A percentile compares a stretch with the other conserved stretches of the same genome.
Conservation (phyloP, 2,329 filamentous ascomycete species). For the Trichoderma polysporum region DNA sequence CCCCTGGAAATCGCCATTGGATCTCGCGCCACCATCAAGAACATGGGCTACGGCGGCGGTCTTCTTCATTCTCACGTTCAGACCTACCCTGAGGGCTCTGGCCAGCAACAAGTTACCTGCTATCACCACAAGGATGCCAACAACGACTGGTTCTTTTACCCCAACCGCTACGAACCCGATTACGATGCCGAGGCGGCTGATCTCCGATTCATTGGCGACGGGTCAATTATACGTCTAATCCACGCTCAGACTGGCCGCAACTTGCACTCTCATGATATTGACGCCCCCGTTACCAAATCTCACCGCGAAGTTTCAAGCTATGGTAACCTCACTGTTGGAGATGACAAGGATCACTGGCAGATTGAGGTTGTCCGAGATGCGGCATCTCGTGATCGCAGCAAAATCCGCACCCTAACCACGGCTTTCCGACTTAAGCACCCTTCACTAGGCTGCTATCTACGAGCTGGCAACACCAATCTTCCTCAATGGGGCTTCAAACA, state of each 20-base stretch:
- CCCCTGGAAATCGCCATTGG: constrained; percentile 89
- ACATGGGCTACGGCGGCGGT: constrained; percentile 98
- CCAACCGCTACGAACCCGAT: constrained; percentile 74
- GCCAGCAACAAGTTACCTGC: constrained; percentile 95
- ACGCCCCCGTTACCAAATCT: constrained; percentile 83
- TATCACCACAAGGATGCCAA: constrained; percentile 99
- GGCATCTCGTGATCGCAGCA: constrained; percentile 79
- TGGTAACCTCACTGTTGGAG: constrained; percentile 90
- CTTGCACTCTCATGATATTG: constrained; percentile 88
- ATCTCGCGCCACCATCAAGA: constrained; percentile 90
- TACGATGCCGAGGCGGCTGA: constrained; percentile 67
- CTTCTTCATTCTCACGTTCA: constrained; percentile 95
- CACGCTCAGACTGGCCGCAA: constrained; percentile 96
- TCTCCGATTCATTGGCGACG: constrained; percentile 75
- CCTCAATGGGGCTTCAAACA: constrained; percentile 99
- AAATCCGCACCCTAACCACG: constrained; percentile 86
- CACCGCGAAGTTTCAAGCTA: constrained; percentile 95
- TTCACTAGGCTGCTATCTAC: constrained; percentile 84
- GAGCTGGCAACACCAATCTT: constrained; percentile 92
- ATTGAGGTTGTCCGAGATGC: constrained; percentile 90
- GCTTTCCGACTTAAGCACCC: constrained; percentile 85
- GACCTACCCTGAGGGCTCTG: constrained; percentile 90
- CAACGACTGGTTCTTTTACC: constrained; percentile 99
- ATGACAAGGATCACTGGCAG: constrained; percentile 97
- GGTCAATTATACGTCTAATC: constrained; percentile 78